Evolutionary conservation across 345 rosid genomes (phyloP).

Genomic region (Brassica cretica): DNA sequence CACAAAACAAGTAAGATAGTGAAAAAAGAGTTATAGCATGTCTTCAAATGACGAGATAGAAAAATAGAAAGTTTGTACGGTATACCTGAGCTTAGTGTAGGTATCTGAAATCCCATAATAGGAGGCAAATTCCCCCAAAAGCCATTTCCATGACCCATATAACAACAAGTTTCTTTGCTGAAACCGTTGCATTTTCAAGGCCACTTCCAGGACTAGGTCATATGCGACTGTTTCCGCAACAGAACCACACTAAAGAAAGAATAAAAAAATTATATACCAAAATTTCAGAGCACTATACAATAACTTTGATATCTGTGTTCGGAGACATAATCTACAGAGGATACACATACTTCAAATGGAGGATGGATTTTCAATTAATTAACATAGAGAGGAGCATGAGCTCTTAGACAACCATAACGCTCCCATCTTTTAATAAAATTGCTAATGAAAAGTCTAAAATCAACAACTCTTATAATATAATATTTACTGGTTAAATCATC

Average conservation of each 20-base stretch:
- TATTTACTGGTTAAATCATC: background rate
- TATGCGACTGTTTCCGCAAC: slow-evolving; percentile 98
- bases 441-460: slow-evolving; percentile 1
- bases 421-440: background rate
- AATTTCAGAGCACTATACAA: background rate
- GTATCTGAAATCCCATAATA: slow-evolving; percentile 92
- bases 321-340: slow-evolving; percentile 19
- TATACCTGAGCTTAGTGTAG: slow-evolving; percentile 86
- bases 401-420: slow-evolving; percentile 2
- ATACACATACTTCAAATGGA: background rate
- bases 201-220: slow-evolving; percentile 86
- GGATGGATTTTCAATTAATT: background rate
- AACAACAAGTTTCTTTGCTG: slow-evolving; percentile 85
- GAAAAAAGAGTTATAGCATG: slow-evolving; percentile 19
- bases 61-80: background rate
- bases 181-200: slow-evolving; percentile 84
- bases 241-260: slow-evolving; percentile 70
- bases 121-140: slow-evolving; percentile 82
- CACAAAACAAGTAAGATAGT: slow-evolving; percentile 18
- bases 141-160: slow-evolving; percentile 97
- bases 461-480: background rate
- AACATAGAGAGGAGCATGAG: slow-evolving; percentile 1
- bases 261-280: slow-evolving; percentile 18
- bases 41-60: slow-evolving; percentile 10
- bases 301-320: slow-evolving; percentile 11